Conservation (phyloP, 2,329 filamentous ascomycete species). For the Colletotrichum falcatum region DNA sequence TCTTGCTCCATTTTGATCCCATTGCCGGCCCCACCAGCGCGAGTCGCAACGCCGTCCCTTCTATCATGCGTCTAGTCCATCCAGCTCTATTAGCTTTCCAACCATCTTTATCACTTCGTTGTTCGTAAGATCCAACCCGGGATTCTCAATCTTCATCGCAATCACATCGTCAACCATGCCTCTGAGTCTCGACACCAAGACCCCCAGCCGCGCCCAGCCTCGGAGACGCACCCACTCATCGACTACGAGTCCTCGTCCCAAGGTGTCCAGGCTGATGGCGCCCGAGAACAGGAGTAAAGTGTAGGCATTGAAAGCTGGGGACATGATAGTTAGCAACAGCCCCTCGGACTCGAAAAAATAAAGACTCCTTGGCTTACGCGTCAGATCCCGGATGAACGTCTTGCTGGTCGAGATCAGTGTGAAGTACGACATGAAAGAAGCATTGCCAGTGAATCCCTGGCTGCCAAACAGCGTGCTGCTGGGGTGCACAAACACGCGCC, state of each 20-base stretch:
- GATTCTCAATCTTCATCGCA: constrained; percentile 83
- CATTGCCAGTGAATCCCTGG: constrained; percentile 80
- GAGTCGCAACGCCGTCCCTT: constrained; percentile 1
- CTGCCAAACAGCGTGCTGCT: constrained; percentile 87
- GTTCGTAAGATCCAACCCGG: constrained; percentile 67
- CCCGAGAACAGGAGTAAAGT: constrained; percentile 90
- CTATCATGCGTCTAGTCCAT: constrained; percentile 79
- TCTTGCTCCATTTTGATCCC: constrained; percentile 14
- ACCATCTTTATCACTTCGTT: constrained; percentile 82
- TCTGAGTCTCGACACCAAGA: constrained; percentile 84
- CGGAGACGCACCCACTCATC: constrained; percentile 90
- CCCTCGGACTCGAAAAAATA: neutral
- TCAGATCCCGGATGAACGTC: constrained; percentile 90
- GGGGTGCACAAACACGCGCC: constrained; percentile 93
- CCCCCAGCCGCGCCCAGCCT: constrained; percentile 95
- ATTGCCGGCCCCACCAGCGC: neutral
- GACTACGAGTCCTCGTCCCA: constrained; percentile 87
- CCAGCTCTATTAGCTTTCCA: constrained; percentile 84
- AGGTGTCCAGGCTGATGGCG: constrained; percentile 84
- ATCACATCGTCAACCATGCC: constrained; percentile 89
- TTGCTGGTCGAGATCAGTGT: constrained; percentile 92
- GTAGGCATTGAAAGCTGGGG: constrained; percentile 92
- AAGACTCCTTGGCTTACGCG: constrained; percentile 70
- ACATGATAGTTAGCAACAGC: constrained; percentile 6
- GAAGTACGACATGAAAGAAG: constrained; percentile 89